These are phyloP conservation scores for Saturnispora bothae DNA, from an alignment of 805 yeast species.

Conservation along the genomic window DNA sequence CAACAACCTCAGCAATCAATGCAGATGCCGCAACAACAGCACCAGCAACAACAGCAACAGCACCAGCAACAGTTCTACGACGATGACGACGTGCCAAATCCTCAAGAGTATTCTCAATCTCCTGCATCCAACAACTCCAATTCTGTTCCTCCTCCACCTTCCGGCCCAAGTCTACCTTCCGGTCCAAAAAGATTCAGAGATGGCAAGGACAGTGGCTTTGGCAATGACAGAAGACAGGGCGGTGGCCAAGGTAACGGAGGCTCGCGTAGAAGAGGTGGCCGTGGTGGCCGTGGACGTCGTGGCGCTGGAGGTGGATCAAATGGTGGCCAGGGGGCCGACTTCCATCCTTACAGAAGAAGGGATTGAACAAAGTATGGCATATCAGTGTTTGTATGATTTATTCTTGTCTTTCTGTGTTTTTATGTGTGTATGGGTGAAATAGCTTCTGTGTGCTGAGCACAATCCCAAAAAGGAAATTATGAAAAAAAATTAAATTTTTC, in stretches of 20 bases:
- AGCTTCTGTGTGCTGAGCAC: too few relatives aligned
- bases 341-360: slow-evolving; percentile 24
- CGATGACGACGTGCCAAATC: slow-evolving; percentile 28
- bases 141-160: background rate
- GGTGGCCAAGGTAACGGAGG: slow-evolving; percentile 12
- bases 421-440: too few relatives aligned
- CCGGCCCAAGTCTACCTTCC: slow-evolving; percentile 16
- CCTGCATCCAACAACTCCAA: background rate
- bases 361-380: background rate
- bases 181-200: slow-evolving; percentile 26
- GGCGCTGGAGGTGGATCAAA: too few relatives aligned
- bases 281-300: slow-evolving; percentile 18
- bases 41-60: slow-evolving; percentile 8
- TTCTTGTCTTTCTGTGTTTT: background rate
- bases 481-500: too few relatives aligned
- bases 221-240: slow-evolving; percentile 11
- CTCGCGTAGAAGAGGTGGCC: slow-evolving; percentile 17
- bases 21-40: background rate
- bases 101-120: slow-evolving; percentile 22
- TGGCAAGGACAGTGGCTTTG: slow-evolving; percentile 6
- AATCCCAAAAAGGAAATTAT: too few relatives aligned
- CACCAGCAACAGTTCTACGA: slow-evolving; percentile 10
- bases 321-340: slow-evolving; percentile 20
- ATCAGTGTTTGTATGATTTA: too few relatives aligned
- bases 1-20: background rate